These are phyloP conservation scores for Aspergillus sp. DNA, from an alignment of 2,329 filamentous ascomycete genomes.

Conservation along the genomic window DNA sequence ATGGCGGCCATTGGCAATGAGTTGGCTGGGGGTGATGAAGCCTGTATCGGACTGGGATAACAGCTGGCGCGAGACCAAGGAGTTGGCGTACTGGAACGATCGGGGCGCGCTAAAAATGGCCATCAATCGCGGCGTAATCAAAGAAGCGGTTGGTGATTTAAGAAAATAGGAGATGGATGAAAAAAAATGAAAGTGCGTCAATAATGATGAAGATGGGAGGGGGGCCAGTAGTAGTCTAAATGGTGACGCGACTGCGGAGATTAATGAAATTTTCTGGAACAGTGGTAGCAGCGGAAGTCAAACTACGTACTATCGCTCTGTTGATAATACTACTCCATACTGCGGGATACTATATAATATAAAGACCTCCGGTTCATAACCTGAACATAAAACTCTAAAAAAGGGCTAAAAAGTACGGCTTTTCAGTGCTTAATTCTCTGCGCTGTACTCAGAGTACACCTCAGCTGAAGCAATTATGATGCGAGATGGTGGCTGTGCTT, in stretches of 20 bases:
- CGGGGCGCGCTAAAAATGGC: slow-evolving; percentile 43
- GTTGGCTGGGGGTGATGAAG: slow-evolving; percentile 11
- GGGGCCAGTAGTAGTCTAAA: background rate
- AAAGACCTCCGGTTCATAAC: background rate
- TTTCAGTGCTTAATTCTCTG: too few relatives aligned
- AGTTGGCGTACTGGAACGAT: slow-evolving; percentile 42
- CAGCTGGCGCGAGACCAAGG: slow-evolving; percentile 15
- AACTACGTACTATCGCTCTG: too few relatives aligned
- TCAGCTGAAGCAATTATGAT: background rate
- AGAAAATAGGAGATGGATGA: background rate
- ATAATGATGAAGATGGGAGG: background rate
- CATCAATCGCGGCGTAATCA: slow-evolving; percentile 18
- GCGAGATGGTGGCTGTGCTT: background rate
- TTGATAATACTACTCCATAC: too few relatives aligned
- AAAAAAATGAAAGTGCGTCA: background rate
- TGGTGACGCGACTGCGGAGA: background rate
- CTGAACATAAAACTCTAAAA: background rate
- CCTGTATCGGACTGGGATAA: slow-evolving; percentile 19
- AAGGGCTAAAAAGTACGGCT: too few relatives aligned
- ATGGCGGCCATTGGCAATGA: slow-evolving; percentile 20
- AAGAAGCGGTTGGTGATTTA: background rate
- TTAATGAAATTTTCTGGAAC: background rate
- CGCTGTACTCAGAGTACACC: too few relatives aligned
- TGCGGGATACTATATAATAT: too few relatives aligned
- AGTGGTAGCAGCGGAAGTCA: too few relatives aligned